phyloP scores from a whole-genome alignment of 2,329 filamentous ascomycete genomes.

The Fusarium devonianum region DNA sequence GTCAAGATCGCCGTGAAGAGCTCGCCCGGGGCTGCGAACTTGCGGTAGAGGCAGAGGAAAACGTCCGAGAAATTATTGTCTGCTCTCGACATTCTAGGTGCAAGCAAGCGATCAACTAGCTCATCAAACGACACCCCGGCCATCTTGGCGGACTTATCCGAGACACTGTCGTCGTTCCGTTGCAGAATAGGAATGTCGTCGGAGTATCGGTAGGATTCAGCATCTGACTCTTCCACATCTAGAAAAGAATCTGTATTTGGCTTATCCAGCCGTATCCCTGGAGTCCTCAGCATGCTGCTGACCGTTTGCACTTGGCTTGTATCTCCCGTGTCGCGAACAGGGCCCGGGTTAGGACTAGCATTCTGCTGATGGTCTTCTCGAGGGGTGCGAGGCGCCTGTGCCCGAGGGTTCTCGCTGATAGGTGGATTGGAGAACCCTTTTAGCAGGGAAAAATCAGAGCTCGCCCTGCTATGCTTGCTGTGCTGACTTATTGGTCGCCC shows the following conservation, averaged over 20 bases:
- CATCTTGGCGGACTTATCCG: slow-evolving; percentile 57
- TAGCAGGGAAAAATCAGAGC: slow-evolving; percentile 71
- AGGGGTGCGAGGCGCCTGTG: slow-evolving; percentile 45
- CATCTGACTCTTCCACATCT: slow-evolving; percentile 74
- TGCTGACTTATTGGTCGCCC: slow-evolving; percentile 65
- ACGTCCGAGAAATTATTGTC: slow-evolving; percentile 88
- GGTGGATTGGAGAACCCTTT: slow-evolving; percentile 61
- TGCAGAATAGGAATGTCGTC: slow-evolving; percentile 73
- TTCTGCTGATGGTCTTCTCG: slow-evolving; percentile 39
- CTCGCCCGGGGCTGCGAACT: slow-evolving; percentile 83
- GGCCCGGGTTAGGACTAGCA: slow-evolving; percentile 16
- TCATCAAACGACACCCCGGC: slow-evolving; percentile 69
- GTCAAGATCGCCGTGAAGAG: slow-evolving; percentile 81
- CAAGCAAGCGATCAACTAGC: slow-evolving; percentile 85
- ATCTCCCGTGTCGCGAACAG: slow-evolving; percentile 29
- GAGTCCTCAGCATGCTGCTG: slow-evolving; percentile 57
- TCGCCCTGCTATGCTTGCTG: slow-evolving; percentile 73
- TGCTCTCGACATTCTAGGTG: slow-evolving; percentile 81
- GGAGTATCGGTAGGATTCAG: slow-evolving; percentile 69
- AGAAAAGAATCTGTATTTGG: slow-evolving; percentile 64
- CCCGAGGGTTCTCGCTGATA: slow-evolving; percentile 47
- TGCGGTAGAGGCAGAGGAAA: slow-evolving; percentile 92
- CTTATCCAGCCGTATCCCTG: slow-evolving; percentile 61
- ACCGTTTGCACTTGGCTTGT: slow-evolving; percentile 50
- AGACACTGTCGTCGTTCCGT: slow-evolving; percentile 68